Percentiles rank a stretch among this genome's conserved stretches.
Evolutionary conservation across 1,284 basidiomycete species (phyloP).

Genomic region (Tylopilus sp.): DNA sequence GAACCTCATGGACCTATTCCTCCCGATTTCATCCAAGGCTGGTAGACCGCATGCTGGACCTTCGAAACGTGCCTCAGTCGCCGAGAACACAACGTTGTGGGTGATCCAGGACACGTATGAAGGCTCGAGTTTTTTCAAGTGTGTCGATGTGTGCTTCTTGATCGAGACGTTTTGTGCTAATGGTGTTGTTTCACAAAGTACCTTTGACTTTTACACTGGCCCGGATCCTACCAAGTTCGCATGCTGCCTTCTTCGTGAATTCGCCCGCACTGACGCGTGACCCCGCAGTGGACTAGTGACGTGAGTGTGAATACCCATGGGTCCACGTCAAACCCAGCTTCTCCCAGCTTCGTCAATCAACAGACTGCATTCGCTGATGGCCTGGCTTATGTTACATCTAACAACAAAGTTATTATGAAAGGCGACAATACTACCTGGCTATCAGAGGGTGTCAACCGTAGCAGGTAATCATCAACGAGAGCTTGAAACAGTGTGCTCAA

Average conservation of each 20-base stretch:
- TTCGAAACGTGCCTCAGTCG: constrained; percentile 34
- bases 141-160: constrained; percentile 23
- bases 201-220: constrained; percentile 58
- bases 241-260: neutral
- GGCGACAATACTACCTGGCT: constrained; percentile 64
- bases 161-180: constrained; percentile 13
- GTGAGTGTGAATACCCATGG: constrained; percentile 39
- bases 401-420: constrained; percentile 68
- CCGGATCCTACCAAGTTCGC: constrained; percentile 60
- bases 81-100: constrained; percentile 54
- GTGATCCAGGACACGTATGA: constrained; percentile 54
- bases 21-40: constrained; percentile 1
- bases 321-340: constrained; percentile 3
- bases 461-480: constrained; percentile 46
- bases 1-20: constrained; percentile 3
- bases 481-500: neutral
- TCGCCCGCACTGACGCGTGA: constrained; percentile 14
- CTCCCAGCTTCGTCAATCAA: constrained; percentile 51
- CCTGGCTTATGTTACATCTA: constrained; percentile 53
- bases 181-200: constrained; percentile 35
- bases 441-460: constrained; percentile 49
- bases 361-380: constrained; percentile 46
- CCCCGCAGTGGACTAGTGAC: constrained; percentile 56
- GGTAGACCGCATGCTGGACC: constrained; percentile 1
- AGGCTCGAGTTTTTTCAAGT: constrained; percentile 57